Conservation (phyloP, 75 land plant genomes). For the Sequoia sempervirens region DNA sequence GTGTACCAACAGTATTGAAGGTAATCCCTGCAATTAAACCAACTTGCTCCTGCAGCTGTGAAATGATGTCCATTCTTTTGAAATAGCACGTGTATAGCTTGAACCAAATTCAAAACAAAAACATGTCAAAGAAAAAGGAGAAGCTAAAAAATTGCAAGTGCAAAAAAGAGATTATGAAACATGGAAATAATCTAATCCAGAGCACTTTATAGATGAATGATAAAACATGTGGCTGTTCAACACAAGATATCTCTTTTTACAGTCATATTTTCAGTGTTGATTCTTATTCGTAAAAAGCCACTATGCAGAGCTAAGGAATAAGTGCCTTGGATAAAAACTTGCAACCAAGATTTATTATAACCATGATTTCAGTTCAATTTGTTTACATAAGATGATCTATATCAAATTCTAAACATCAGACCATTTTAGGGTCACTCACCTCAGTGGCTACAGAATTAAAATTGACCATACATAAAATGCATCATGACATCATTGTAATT, state of each 20-base stretch:
- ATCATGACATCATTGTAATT: too few species aligned
- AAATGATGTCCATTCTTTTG: slow-evolving; percentile 80
- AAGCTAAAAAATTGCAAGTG: not conserved
- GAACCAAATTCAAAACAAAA: not conserved
- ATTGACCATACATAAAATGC: too few species aligned
- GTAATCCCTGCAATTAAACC: slow-evolving; percentile 72
- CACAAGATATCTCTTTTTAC: not conserved
- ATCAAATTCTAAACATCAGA: not conserved
- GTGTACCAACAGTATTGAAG: slow-evolving; percentile 86
- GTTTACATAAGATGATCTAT: not conserved
- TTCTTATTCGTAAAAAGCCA: not conserved
- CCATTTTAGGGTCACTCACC: not conserved
- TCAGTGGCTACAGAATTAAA: too few species aligned
- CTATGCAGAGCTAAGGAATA: not conserved
- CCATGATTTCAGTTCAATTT: not conserved
- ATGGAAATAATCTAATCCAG: not conserved
- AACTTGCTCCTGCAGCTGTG: slow-evolving; percentile 92
- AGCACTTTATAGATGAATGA: not conserved
- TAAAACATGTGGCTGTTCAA: not conserved
- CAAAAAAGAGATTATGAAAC: not conserved
- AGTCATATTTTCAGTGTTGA: not conserved
- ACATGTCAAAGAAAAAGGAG: not conserved
- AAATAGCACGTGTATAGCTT: not conserved
- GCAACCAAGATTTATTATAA: not conserved
- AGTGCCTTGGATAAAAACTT: not conserved